Percentiles rank a stretch among this genome's conserved stretches.
These are phyloP conservation scores for Naegleria gruberi DNA, from an alignment of 208 protist genomes.

Conservation along the genomic window DNA sequence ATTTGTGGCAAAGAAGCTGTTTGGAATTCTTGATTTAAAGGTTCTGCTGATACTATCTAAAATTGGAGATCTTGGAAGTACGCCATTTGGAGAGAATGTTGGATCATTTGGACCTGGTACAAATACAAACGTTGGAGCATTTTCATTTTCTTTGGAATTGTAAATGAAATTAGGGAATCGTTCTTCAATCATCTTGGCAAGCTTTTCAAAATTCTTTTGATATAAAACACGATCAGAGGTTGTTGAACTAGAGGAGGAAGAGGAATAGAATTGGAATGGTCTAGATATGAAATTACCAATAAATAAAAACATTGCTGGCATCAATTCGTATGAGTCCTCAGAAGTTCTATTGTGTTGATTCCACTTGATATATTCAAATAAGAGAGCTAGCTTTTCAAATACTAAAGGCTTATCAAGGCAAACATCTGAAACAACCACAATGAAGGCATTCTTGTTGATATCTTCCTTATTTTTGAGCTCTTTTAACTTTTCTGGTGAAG, in stretches of 20 bases:
- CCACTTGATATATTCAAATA: background rate
- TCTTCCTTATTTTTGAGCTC: background rate
- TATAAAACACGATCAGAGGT: background rate
- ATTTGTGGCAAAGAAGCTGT: background rate
- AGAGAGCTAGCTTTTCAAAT: background rate
- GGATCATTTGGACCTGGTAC: constrained; percentile 8
- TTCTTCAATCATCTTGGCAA: background rate
- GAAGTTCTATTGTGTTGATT: background rate
- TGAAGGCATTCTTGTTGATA: background rate
- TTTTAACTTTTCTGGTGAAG: background rate
- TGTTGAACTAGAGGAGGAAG: background rate
- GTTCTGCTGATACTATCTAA: background rate
- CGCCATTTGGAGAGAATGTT: background rate
- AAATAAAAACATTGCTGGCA: background rate
- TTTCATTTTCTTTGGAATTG: background rate
- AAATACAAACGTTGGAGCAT: background rate
- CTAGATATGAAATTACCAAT: constrained; percentile 2
- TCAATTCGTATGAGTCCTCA: background rate
- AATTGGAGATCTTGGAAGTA: background rate
- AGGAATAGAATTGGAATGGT: background rate
- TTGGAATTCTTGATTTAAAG: background rate
- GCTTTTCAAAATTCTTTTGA: background rate
- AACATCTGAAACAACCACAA: background rate
- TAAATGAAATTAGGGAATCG: background rate
- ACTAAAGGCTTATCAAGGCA: background rate